Percentiles rank a stretch among this genome's conserved stretches.
Conservation (phyloP, 192 early-diverging fungal species). For the Paraglomus brasilianum region DNA sequence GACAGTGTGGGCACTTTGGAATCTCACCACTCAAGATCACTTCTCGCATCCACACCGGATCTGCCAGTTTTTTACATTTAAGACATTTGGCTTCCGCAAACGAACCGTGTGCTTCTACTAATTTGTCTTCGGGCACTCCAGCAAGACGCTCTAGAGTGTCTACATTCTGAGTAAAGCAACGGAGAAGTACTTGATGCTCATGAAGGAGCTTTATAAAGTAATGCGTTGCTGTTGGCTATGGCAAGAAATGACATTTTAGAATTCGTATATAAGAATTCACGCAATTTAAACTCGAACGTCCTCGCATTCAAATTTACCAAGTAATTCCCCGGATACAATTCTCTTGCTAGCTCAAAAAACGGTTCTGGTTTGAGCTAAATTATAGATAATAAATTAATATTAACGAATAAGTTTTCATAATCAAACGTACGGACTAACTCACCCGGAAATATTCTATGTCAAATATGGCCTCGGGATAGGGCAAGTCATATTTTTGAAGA, state of each 20-base stretch:
- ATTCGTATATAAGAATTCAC: not conserved
- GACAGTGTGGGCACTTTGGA: conserved; percentile 69
- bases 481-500: conserved; percentile 83
- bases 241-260: conserved; percentile 1
- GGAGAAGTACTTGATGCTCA: conserved; percentile 66
- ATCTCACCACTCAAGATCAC: conserved; percentile 57
- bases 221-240: conserved; percentile 79
- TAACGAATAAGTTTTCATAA: conserved; percentile 10
- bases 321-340: conserved; percentile 82
- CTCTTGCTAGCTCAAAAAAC: conserved; percentile 86
- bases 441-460: conserved; percentile 85
- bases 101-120: conserved; percentile 95
- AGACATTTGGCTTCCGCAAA: conserved; percentile 84
- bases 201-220: conserved; percentile 82
- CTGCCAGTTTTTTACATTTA: conserved; percentile 48
- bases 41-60: conserved; percentile 42
- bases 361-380: conserved; percentile 72
- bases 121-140: conserved; percentile 61
- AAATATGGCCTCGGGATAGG: conserved; percentile 95
- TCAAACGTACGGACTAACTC: not conserved
- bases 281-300: not conserved
- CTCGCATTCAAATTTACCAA: conserved; percentile 33
- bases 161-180: conserved; percentile 96
- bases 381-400: conserved; percentile 22
- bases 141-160: conserved; percentile 90